phyloP scores from a whole-genome alignment of 164 flowering plant genomes.

The Stephania cephalantha region DNA sequence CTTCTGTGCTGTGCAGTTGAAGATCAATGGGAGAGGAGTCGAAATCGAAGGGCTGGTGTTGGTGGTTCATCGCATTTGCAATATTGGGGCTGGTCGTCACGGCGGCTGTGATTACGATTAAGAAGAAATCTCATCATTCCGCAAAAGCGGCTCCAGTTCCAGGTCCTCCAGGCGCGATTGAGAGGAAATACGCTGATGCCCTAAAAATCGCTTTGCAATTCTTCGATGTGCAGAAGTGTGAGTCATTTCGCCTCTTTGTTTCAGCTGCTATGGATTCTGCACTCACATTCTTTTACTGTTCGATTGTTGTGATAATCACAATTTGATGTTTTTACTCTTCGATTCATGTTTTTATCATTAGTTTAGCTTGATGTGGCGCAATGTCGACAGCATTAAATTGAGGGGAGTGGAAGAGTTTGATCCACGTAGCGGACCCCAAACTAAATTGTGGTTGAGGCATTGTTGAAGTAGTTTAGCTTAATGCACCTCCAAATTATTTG shows the following conservation, averaged over 20 bases:
- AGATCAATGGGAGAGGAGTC: conserved; percentile 42
- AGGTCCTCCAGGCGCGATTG: conserved; percentile 79
- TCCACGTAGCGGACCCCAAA: too few relatives aligned
- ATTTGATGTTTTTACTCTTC: too few relatives aligned
- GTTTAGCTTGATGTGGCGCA: too few relatives aligned
- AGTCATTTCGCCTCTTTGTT: conserved; percentile 1
- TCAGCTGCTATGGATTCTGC: neutral
- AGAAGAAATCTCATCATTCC: conserved; percentile 23
- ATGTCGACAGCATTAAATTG: too few relatives aligned
- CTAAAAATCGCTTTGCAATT: conserved; percentile 66
- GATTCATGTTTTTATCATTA: too few relatives aligned
- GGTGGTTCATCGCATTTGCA: conserved; percentile 47
- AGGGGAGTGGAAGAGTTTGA: too few relatives aligned
- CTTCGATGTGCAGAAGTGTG: conserved; percentile 90
- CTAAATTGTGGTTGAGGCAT: too few relatives aligned
- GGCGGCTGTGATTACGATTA: conserved; percentile 37
- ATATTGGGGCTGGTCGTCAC: conserved; percentile 41
- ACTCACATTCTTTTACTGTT: neutral
- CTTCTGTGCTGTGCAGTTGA: neutral
- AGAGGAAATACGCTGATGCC: conserved; percentile 58
- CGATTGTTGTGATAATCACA: neutral
- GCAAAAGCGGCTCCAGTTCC: conserved; percentile 54
- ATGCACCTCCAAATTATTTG: too few relatives aligned
- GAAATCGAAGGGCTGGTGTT: conserved; percentile 44
- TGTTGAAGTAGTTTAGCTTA: too few relatives aligned